These are phyloP conservation scores for Albugo laibachii DNA, from an alignment of 352 stramenopile genomes.

Conservation along the genomic window DNA sequence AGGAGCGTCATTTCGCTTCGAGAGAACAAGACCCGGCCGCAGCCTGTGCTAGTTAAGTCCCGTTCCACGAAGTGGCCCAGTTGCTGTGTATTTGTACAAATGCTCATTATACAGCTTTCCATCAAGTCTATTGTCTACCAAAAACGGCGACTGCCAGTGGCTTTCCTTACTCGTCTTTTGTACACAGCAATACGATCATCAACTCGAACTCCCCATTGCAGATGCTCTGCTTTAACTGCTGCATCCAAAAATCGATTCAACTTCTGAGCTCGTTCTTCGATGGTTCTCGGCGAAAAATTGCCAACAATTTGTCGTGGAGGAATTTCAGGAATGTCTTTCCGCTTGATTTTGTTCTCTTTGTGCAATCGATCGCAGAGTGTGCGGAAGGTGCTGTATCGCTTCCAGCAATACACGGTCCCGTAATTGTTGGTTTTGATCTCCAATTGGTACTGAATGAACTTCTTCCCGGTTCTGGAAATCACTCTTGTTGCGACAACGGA, in stretches of 20 bases:
- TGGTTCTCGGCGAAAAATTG: conserved; percentile 68
- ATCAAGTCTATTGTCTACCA: no score
- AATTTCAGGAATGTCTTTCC: conserved; percentile 66
- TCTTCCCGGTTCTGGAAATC: conserved; percentile 64
- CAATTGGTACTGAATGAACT: conserved; percentile 82
- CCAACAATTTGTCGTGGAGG: conserved; percentile 64
- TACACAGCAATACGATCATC: conserved; percentile 78
- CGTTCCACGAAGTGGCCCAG: no score
- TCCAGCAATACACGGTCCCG: conserved; percentile 76
- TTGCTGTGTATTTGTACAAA: no score
- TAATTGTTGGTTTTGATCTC: conserved; percentile 78
- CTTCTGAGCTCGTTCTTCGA: conserved; percentile 69
- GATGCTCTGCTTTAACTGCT: conserved; percentile 51
- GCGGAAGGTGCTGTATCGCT: conserved; percentile 69
- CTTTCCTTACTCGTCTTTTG: conserved; percentile 72
- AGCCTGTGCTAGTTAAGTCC: no score
- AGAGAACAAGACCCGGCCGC: conserved; percentile 2
- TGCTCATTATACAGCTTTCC: no score
- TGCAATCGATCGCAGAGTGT: conserved; percentile 68
- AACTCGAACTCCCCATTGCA: conserved; percentile 76
- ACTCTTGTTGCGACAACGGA: conserved; percentile 70
- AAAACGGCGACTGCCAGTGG: no score
- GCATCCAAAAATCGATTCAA: conserved; percentile 66
- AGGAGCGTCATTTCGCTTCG: conserved; percentile 6
- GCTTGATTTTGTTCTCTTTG: conserved; percentile 66